Conservation (phyloP, 108 stramenopile species). For the Aurantiochytrium sp. region DNA sequence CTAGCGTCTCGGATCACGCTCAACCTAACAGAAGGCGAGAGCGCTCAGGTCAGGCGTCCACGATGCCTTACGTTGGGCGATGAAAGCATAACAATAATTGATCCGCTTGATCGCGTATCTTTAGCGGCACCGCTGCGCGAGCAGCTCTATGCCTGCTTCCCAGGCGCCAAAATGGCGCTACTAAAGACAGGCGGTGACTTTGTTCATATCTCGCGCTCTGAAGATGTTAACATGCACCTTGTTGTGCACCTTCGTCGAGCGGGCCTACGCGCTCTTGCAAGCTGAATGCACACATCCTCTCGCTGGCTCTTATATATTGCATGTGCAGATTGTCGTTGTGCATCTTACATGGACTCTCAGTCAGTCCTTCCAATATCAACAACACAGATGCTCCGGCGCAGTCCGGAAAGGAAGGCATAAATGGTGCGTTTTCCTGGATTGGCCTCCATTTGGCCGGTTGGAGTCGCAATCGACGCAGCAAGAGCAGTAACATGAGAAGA, state of each 20-base stretch:
- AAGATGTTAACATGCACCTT: neutral
- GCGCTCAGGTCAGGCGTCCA: neutral
- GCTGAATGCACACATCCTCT: too few relatives aligned
- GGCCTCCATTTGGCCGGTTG: too few relatives aligned
- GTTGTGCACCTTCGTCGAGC: neutral
- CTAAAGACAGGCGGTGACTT: neutral
- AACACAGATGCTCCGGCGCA: too few relatives aligned
- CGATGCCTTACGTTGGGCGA: neutral
- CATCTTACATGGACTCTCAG: too few relatives aligned
- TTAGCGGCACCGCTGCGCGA: neutral
- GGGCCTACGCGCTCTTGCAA: too few relatives aligned
- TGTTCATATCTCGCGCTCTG: neutral
- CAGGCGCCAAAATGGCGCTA: neutral
- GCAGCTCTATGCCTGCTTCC: neutral
- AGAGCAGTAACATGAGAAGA: neutral
- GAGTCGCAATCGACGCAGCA: too few relatives aligned
- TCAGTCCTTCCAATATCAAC: too few relatives aligned
- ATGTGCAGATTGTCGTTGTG: too few relatives aligned
- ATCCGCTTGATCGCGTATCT: neutral
- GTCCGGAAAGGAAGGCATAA: too few relatives aligned
- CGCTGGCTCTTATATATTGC: too few relatives aligned
- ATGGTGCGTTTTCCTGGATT: too few relatives aligned
- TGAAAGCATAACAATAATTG: neutral
- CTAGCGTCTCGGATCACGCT: neutral
- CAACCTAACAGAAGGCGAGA: neutral